Conservation (phyloP, 1,284 basidiomycete species). For the Puccinia coronata region DNA sequence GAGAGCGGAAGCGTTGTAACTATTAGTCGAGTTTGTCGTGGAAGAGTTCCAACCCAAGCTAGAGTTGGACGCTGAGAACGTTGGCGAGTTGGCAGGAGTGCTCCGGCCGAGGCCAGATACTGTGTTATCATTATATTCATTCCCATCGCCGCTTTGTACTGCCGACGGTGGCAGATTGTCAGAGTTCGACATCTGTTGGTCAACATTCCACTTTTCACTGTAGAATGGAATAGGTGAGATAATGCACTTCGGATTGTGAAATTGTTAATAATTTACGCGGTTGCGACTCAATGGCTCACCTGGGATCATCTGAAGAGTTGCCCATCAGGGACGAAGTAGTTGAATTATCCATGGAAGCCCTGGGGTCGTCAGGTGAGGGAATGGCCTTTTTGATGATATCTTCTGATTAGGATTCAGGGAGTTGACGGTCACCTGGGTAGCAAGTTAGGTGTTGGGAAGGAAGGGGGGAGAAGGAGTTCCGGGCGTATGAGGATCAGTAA, state of each 20-base stretch:
- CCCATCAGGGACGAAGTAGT: neutral
- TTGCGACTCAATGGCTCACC: neutral
- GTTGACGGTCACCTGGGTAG: conserved; percentile 2
- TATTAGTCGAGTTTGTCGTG: no score
- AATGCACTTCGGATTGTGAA: no score
- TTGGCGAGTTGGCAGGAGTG: neutral
- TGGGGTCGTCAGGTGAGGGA: no score
- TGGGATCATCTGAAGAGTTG: neutral
- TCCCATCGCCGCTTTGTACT: no score
- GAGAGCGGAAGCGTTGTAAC: no score
- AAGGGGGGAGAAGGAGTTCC: neutral
- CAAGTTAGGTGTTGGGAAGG: no score
- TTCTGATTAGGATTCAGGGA: neutral
- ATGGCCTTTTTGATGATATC: no score
- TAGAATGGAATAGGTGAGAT: neutral
- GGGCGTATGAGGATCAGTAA: neutral
- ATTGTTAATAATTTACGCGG: no score
- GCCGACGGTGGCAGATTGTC: neutral
- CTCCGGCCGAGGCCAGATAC: no score
- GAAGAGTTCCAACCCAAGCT: no score
- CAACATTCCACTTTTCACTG: neutral
- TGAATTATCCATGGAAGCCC: neutral
- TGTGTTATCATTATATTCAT: no score
- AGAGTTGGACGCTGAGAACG: no score
- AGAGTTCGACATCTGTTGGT: neutral